These are phyloP conservation scores for Ceratobasidium sp. DNA, from an alignment of 1,284 basidiomycete species.

Conservation along the genomic window DNA sequence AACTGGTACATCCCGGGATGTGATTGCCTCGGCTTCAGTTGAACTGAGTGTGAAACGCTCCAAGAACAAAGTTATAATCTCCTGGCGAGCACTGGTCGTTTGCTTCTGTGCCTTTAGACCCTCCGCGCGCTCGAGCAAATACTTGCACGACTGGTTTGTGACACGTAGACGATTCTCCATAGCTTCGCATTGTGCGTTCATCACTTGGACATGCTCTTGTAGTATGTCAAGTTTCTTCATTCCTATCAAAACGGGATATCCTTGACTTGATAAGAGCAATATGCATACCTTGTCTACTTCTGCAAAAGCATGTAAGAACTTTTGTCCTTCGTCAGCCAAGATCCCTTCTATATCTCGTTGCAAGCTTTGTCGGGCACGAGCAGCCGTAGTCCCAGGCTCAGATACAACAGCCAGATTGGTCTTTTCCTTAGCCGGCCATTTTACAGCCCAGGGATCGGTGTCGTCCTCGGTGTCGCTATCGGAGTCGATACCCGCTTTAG, in stretches of 20 bases:
- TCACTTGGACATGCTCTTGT: constrained; percentile 75
- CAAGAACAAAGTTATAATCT: constrained; percentile 82
- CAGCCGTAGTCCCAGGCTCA: constrained; percentile 56
- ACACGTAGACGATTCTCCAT: constrained; percentile 78
- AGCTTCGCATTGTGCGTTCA: constrained; percentile 83
- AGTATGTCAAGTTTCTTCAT: constrained; percentile 78
- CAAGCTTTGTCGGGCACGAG: constrained; percentile 76
- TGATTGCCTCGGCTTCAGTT: constrained; percentile 75
- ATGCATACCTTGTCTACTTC: constrained; percentile 80
- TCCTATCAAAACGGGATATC: background rate
- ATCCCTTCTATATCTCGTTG: constrained; percentile 84
- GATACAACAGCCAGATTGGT: constrained; percentile 40
- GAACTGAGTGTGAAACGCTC: constrained; percentile 82
- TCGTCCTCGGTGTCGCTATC: constrained; percentile 51
- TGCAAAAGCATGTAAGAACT: constrained; percentile 82
- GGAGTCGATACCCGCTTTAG: constrained; percentile 38
- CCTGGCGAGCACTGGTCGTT: constrained; percentile 70
- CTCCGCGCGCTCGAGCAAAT: constrained; percentile 86
- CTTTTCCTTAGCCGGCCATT: constrained; percentile 45
- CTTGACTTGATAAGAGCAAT: background rate
- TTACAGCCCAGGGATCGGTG: constrained; percentile 47
- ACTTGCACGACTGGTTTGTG: constrained; percentile 80
- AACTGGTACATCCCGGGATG: constrained; percentile 79
- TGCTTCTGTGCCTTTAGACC: constrained; percentile 80
- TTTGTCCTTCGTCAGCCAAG: constrained; percentile 78